phyloP scores from a whole-genome alignment of 2,329 filamentous ascomycete species.

The Blastomyces parvus region DNA sequence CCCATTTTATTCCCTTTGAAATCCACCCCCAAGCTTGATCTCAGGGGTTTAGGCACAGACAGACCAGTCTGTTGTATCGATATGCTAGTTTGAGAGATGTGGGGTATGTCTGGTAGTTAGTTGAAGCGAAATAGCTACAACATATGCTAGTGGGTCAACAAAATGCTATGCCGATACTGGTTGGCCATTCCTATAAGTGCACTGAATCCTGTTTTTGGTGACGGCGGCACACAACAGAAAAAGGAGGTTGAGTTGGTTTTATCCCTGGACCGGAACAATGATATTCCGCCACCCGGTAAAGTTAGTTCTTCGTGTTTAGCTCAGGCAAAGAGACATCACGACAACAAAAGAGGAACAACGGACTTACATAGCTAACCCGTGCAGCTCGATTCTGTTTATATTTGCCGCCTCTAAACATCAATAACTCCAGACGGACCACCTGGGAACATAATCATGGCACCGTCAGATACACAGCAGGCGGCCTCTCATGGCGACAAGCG shows the following conservation, averaged over 20 bases:
- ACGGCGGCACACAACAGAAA: too few species aligned
- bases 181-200: neutral
- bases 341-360: too few species aligned
- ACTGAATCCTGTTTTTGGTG: neutral
- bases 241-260: neutral
- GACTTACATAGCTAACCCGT: too few species aligned
- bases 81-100: neutral
- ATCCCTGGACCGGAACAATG: neutral
- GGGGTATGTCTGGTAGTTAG: neutral
- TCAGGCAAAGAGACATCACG: too few species aligned
- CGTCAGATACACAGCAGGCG: neutral
- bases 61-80: too few species aligned
- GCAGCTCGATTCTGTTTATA: neutral
- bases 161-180: neutral
- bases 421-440: neutral
- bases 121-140: neutral
- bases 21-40: neutral
- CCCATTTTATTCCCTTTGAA: neutral
- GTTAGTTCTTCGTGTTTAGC: too few species aligned
- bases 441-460: neutral
- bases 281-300: neutral
- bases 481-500: conserved; percentile 1
- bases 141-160: neutral
- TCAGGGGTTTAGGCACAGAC: neutral
- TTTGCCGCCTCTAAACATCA: neutral